phyloP scores from a whole-genome alignment of 257 asterid species.

The Anisodus tanguticus region DNA sequence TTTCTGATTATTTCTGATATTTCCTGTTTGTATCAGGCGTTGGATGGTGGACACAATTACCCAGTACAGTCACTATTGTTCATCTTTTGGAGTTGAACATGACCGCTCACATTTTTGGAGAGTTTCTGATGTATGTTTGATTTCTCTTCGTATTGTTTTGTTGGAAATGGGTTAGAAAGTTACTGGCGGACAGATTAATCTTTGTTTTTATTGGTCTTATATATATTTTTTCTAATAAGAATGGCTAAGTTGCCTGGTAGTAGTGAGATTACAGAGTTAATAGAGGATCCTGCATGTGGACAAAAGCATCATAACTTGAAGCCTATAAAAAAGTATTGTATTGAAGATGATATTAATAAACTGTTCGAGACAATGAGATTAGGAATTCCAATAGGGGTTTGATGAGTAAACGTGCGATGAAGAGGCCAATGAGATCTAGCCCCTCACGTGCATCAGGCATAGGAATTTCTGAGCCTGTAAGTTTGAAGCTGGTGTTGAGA shows the following conservation, averaged over 20 bases:
- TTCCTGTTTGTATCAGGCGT: constrained; percentile 34
- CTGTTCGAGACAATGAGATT: constrained; percentile 70
- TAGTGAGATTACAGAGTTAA: constrained; percentile 66
- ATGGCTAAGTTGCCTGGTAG: constrained; percentile 46
- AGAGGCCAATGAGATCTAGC: constrained; percentile 70
- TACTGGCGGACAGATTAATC: constrained; percentile 27
- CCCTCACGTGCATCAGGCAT: constrained; percentile 61
- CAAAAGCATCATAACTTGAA: constrained; percentile 28
- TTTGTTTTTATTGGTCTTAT: constrained; percentile 7
- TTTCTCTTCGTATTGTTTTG: constrained; percentile 30
- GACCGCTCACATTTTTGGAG: constrained; percentile 29
- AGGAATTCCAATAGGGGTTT: constrained; percentile 46
- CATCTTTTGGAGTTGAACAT: constrained; percentile 29
- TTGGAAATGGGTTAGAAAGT: constrained; percentile 46
- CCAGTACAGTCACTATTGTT: neutral
- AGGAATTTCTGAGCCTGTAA: constrained; percentile 69
- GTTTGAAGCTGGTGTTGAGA: constrained; percentile 90
- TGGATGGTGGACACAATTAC: constrained; percentile 1
- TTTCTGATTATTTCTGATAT: neutral
- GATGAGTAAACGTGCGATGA: constrained; percentile 70
- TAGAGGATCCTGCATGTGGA: constrained; percentile 38
- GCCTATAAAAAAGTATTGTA: constrained; percentile 45
- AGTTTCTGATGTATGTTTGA: constrained; percentile 27
- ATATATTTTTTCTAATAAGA: constrained; percentile 27
- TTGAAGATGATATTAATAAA: constrained; percentile 70